Conservation (phyloP, 768 basidiomycete species). For the Suillus spraguei region DNA sequence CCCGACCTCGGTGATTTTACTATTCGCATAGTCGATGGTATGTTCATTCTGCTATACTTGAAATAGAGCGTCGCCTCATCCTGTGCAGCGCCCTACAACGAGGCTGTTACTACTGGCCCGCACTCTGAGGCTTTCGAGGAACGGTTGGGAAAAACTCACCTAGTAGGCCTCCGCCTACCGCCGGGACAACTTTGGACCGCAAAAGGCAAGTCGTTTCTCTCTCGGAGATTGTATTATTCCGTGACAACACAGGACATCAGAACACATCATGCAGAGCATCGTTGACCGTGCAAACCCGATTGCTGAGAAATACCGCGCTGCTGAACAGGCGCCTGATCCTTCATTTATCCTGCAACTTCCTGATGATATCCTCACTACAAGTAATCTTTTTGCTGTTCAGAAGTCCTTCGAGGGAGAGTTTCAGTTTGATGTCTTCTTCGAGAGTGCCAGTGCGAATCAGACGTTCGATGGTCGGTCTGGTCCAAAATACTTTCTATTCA, state of each 20-base stretch:
- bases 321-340: constrained; percentile 67
- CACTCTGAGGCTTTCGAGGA: constrained; percentile 60
- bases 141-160: constrained; percentile 72
- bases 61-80: constrained; percentile 13
- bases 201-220: constrained; percentile 55
- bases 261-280: constrained; percentile 63
- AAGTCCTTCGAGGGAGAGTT: constrained; percentile 84
- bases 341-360: constrained; percentile 77
- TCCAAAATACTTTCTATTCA: constrained; percentile 9
- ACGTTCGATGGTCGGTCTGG: constrained; percentile 71
- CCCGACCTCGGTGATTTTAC: constrained; percentile 83
- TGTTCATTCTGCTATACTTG: constrained; percentile 13
- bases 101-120: constrained; percentile 52
- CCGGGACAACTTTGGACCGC: constrained; percentile 81
- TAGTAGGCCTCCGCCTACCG: constrained; percentile 60
- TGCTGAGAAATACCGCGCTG: constrained; percentile 51
- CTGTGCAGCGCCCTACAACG: constrained; percentile 59
- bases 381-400: constrained; percentile 87
- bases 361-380: constrained; percentile 68
- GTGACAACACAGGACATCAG: constrained; percentile 37
- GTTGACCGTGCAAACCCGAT: constrained; percentile 56
- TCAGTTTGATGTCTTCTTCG: constrained; percentile 88
- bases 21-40: constrained; percentile 80
- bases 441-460: constrained; percentile 69
- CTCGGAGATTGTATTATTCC: background rate